phyloP scores from a whole-genome alignment of 1,284 basidiomycete species.

The Heterobasidion occidentale region DNA sequence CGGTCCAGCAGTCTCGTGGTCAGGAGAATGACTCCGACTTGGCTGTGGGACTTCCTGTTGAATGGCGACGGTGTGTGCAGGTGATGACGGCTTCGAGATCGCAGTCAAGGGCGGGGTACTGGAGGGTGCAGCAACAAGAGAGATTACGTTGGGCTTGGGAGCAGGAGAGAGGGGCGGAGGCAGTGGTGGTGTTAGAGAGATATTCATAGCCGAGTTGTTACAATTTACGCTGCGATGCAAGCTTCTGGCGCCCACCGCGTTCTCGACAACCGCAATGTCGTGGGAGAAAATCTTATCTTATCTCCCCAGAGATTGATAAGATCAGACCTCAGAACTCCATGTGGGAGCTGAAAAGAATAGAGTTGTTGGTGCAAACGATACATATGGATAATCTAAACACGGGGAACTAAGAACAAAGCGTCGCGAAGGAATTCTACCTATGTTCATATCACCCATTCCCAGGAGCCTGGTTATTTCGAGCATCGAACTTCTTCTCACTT shows the following conservation, averaged over 20 bases:
- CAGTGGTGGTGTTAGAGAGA: neutral
- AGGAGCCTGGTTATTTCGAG: neutral
- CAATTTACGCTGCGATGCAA: neutral
- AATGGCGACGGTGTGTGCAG: neutral
- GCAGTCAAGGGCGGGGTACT: neutral
- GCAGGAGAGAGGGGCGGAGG: neutral
- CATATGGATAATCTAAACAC: no score
- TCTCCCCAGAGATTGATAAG: conserved; percentile 3
- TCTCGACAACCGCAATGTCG: neutral
- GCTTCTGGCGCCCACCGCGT: neutral
- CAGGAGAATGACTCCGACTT: neutral
- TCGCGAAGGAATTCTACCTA: no score
- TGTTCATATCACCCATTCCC: no score
- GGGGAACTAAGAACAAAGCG: no score
- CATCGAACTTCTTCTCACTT: no score
- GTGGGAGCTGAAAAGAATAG: neutral
- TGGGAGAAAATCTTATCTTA: conserved; percentile 16
- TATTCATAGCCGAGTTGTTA: neutral
- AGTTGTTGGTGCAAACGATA: no score
- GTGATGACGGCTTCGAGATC: neutral
- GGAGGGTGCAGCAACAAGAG: neutral
- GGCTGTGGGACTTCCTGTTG: neutral
- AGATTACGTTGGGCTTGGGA: neutral
- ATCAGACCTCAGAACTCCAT: neutral
- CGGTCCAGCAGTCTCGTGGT: no score